Base-by-base conservation (phyloP, 148 eudicot species). In the Persicaria maculosa region DNA sequence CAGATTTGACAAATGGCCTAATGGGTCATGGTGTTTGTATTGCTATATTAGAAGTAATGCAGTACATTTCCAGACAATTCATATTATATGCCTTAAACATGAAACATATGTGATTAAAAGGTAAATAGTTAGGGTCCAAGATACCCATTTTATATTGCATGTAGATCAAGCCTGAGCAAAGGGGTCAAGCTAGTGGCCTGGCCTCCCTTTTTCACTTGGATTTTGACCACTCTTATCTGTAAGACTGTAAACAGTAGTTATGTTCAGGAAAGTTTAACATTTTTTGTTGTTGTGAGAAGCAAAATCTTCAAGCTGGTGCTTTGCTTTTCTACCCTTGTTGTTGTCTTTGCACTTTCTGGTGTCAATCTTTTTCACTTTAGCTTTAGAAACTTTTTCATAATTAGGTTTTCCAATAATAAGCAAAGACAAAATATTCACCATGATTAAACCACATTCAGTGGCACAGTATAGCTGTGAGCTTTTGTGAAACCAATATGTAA, bases 341-440 rank as follows among this genome's bases (percentile, higher is more conserved):
- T 31, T 48, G 52, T 65, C 70, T 43, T 43, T 65, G 70, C 70
- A 65, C 70, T 65, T 65, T 65, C 70, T 65, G 70, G 70, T 36
- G 70, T 46, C 76, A 25, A 72, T 58, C 74, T 73, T 81, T 80
- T 72, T 50, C 81, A 67, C 77, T 80, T 73, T 71, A 72, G 22
- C 81, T 75, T 78, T 75, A 9, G 17, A 70, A 70, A 64, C 72
- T 70, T 76, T 48, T 50, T 75, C 74, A 78, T 81, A 48, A 75
- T 72, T 75, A 50, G 71, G 61, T 62, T 65, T 72, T 55, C 65
- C 73, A 65, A 78, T 68, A 67, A 75, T 78, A 81, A 78, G 48
- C 74, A 53, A 57, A 53, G 36, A 75, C 75, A 65, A 65, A 65
- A 65, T 65, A 62, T 59, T 59, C 68, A 62, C 16, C 68, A 62